Base-by-base conservation (phyloP, 805 yeast genomes). In the Candida hispaniensis region DNA sequence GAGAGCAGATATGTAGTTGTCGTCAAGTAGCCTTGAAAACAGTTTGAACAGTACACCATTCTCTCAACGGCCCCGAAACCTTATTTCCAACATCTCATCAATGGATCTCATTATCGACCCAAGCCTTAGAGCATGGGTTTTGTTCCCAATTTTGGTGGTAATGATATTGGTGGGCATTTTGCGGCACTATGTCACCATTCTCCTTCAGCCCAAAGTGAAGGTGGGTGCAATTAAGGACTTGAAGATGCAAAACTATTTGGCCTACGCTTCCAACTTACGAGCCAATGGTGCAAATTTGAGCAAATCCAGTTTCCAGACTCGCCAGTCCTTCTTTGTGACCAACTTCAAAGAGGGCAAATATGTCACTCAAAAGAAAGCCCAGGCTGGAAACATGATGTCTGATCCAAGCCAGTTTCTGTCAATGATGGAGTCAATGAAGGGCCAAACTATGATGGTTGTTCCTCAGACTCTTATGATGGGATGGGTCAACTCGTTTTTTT, bases 381-480 rank as follows among this genome's bases (percentile, higher is more conserved):
- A 34, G 21, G 30, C 38, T 5, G 55, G 62, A 10, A 76, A 78
- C 44, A 82, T 88, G 12, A 64, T 83, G 29, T 56, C 72, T 2
- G 94, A 82, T 47, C 77, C 93, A 3, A 63, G 64, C 30, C 65
- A 77, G 16, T 67, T 76, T 42, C 94, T 85, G 39, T 71, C 75
- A 14, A 60, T 91, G 66, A 64, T 76, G 64, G 68, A 66, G 30
- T 75, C 81, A 76, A 69, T 85, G 40, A 83, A 83, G 52, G 76
- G 78, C 6, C 86, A 83, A 51, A 60, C 83, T 44, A 76, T 86
- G 51, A 81, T 74, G 56, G 81, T 76, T 52, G 70, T 85, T 12
- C 96, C 97, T 2, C 97, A 91, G 59, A 82, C 95, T 0, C 55
- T 86, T 23, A 79, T 86, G 44, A 86, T 91, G 95, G 83, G 85